These are phyloP conservation scores for Symbiodinium natans DNA, from an alignment of 73 alveolate genomes.

Conservation along the genomic window DNA sequence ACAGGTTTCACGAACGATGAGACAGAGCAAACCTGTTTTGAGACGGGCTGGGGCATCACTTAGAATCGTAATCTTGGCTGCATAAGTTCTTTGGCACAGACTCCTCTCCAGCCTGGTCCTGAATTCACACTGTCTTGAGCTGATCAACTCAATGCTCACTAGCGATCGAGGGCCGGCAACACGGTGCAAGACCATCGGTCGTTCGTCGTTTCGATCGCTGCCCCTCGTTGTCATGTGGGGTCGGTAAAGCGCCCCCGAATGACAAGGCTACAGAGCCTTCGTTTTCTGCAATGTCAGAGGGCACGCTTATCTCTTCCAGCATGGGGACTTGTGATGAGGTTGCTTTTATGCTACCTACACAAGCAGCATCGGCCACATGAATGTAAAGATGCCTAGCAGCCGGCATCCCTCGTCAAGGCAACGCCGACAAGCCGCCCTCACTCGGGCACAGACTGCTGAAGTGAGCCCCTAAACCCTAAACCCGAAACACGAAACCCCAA, in stretches of 20 bases:
- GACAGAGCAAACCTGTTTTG: neutral
- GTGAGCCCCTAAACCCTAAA: too few species aligned
- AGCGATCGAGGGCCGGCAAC: neutral
- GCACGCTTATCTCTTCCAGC: constrained; percentile 2
- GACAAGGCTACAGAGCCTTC: constrained; percentile 18
- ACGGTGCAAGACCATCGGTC: neutral
- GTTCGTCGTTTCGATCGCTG: too few species aligned
- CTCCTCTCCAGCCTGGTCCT: neutral
- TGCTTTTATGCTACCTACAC: neutral
- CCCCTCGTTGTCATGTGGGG: neutral
- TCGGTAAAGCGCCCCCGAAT: neutral
- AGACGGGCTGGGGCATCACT: too few species aligned
- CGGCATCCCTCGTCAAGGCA: neutral
- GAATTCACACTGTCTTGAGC: neutral
- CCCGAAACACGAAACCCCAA: too few species aligned
- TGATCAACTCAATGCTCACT: constrained; percentile 8
- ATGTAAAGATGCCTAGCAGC: constrained; percentile 5
- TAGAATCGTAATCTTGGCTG: neutral
- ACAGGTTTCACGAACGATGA: neutral
- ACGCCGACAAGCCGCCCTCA: neutral
- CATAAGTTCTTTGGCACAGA: neutral
- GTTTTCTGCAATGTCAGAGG: neutral
- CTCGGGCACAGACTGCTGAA: too few species aligned
- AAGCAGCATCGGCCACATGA: neutral
- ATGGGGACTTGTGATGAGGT: neutral